Evolutionary conservation across 2,329 filamentous ascomycete genomes (phyloP).

Genomic region (Fusarium sp.): DNA sequence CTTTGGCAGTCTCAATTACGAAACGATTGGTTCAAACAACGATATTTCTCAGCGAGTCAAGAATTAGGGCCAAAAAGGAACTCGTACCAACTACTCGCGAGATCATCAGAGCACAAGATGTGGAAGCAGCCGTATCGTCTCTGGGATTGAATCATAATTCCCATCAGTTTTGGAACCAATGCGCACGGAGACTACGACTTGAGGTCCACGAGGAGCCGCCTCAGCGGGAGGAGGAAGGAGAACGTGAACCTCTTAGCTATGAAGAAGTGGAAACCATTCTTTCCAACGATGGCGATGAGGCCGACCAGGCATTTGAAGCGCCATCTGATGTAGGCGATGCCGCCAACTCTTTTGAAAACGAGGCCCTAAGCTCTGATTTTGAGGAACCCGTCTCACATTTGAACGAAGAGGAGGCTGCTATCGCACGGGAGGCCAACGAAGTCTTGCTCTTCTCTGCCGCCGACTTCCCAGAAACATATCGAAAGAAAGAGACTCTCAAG

Average conservation of each 20-base stretch:
- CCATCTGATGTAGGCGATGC: not conserved
- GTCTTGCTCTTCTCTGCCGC: slow-evolving; percentile 53
- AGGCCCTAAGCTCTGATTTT: slow-evolving; percentile 26
- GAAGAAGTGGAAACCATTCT: slow-evolving; percentile 29
- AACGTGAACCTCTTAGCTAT: slow-evolving; percentile 31
- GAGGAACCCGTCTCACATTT: slow-evolving; percentile 7
- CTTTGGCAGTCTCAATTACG: slow-evolving; percentile 72
- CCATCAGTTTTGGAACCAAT: slow-evolving; percentile 56
- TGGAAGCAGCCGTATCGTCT: slow-evolving; percentile 58
- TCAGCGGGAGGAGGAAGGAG: slow-evolving; percentile 31
- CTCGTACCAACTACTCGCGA: slow-evolving; percentile 41
- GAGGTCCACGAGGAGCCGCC: slow-evolving; percentile 54
- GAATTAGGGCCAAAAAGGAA: slow-evolving; percentile 64
- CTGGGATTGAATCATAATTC: slow-evolving; percentile 53
- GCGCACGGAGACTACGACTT: slow-evolving; percentile 60
- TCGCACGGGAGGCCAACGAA: slow-evolving; percentile 54
- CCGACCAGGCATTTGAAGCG: not conserved
- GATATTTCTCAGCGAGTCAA: slow-evolving; percentile 75
- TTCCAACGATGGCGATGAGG: slow-evolving; percentile 9
- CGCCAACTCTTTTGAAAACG: slow-evolving; percentile 6
- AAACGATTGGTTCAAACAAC: slow-evolving; percentile 74
- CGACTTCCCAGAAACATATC: slow-evolving; percentile 50
- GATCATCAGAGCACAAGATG: slow-evolving; percentile 56
- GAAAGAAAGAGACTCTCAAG: slow-evolving; percentile 49
- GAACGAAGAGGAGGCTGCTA: slow-evolving; percentile 43